Evolutionary conservation across 441 rosid species (phyloP).

Genomic region (Metrosideros polymorpha): DNA sequence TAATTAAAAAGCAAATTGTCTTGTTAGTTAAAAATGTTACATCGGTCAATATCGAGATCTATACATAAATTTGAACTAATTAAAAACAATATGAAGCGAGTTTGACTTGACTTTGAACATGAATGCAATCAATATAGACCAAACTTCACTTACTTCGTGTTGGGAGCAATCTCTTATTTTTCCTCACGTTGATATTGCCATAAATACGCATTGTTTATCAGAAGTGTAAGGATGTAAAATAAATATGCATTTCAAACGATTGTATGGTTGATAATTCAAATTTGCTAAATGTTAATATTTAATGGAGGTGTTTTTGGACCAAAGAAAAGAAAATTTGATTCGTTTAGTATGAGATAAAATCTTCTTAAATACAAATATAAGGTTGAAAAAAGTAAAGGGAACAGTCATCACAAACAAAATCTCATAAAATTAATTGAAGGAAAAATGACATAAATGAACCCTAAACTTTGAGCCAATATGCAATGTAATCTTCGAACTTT

Average conservation of each 20-base stretch:
- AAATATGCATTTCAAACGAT: neutral
- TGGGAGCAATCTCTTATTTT: neutral
- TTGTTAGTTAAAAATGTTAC: neutral
- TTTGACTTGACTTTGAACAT: neutral
- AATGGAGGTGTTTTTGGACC: neutral
- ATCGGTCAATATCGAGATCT: fast-evolving
- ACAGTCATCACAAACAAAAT: neutral
- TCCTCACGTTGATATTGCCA: neutral
- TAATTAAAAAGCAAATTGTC: neutral
- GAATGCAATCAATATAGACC: neutral
- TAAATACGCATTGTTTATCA: neutral
- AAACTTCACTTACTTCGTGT: neutral
- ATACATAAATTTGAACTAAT: fast-evolving
- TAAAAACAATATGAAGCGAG: neutral
- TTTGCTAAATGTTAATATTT: neutral
- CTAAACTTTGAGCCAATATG: no score
- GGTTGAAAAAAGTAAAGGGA: neutral
- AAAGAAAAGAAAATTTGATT: fast-evolving
- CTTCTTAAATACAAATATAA: neutral
- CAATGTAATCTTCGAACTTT: no score
- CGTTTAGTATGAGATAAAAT: neutral
- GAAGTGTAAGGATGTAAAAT: neutral
- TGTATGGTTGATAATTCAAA: neutral
- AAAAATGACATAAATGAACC: no score
- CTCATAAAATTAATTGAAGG: fast-evolving